Conservation (phyloP, 352 stramenopile species). For the Phytophthora ohioensis region DNA sequence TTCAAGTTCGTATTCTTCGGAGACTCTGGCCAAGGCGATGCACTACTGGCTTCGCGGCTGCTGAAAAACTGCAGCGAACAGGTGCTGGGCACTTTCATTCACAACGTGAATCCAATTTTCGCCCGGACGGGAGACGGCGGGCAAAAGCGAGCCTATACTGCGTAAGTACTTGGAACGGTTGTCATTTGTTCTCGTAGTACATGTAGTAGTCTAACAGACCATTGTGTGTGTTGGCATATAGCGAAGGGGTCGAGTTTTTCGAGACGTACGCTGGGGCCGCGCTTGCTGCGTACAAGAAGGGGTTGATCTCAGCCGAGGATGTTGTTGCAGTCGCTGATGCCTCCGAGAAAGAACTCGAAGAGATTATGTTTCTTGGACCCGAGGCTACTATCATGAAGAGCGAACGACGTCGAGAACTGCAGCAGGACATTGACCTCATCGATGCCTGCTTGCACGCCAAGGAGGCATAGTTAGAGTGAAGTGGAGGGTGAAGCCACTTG, state of each 20-base stretch:
- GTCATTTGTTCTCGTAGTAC: neutral
- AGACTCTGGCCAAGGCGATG: constrained; percentile 84
- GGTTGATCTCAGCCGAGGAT: constrained; percentile 63
- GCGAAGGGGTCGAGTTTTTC: constrained; percentile 81
- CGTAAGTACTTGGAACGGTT: constrained; percentile 49
- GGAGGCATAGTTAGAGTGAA: constrained; percentile 9
- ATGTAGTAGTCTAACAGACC: neutral
- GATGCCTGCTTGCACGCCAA: constrained; percentile 15
- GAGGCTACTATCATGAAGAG: constrained; percentile 50
- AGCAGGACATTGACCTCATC: constrained; percentile 53
- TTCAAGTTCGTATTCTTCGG: constrained; percentile 91
- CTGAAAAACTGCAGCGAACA: constrained; percentile 62
- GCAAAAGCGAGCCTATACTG: constrained; percentile 60
- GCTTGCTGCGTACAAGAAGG: constrained; percentile 63
- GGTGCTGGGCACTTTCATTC: constrained; percentile 82
- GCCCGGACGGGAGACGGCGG: constrained; percentile 71
- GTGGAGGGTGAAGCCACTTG: constrained; percentile 7
- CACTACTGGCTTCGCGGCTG: constrained; percentile 71
- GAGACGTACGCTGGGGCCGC: constrained; percentile 73
- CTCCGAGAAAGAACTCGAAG: constrained; percentile 58
- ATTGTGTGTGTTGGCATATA: constrained; percentile 26
- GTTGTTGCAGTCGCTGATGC: constrained; percentile 50
- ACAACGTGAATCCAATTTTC: constrained; percentile 74
- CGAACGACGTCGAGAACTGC: constrained; percentile 49
- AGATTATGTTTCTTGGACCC: constrained; percentile 55